phyloP scores from a whole-genome alignment of 2,329 filamentous ascomycete species.

The Arachnopeziza araneosa region DNA sequence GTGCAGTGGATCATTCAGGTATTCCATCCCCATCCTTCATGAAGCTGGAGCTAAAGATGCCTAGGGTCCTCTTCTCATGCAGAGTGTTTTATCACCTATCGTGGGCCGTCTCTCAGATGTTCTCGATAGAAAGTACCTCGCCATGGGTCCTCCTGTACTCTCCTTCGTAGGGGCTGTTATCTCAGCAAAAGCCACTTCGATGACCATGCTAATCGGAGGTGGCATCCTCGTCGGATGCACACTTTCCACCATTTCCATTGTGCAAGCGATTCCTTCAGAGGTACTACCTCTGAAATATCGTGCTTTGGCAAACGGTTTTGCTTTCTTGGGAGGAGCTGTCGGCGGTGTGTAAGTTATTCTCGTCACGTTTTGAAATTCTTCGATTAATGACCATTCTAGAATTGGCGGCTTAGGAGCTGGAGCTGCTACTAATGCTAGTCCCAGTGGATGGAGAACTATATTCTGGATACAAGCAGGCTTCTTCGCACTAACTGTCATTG shows the following conservation, averaged over 20 bases:
- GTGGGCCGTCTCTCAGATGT: constrained; percentile 52
- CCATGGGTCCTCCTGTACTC: constrained; percentile 45
- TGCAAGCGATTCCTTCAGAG: constrained; percentile 51
- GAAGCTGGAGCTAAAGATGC: too few species aligned
- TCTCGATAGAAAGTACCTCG: constrained; percentile 49
- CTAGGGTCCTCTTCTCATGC: constrained; percentile 51
- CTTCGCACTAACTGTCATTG: constrained; percentile 41
- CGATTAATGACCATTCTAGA: neutral
- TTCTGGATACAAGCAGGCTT: constrained; percentile 54
- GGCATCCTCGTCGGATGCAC: constrained; percentile 50
- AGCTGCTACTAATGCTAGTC: constrained; percentile 42
- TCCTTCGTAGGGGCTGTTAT: constrained; percentile 49
- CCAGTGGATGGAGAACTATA: constrained; percentile 48
- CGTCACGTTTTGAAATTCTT: neutral
- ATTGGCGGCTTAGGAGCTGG: constrained; percentile 47
- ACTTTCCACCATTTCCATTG: constrained; percentile 48
- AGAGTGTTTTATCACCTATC: constrained; percentile 49
- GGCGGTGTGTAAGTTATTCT: constrained; percentile 43
- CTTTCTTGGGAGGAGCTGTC: constrained; percentile 44
- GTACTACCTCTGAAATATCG: constrained; percentile 52
- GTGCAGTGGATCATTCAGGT: constrained; percentile 48
- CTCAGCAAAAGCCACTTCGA: constrained; percentile 48
- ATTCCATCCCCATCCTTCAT: neutral
- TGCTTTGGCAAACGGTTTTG: constrained; percentile 48
- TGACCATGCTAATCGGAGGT: constrained; percentile 51